phyloP scores from a whole-genome alignment of 225 moss, liverwort and hornwort genomes.

The Marchantia polymorpha region DNA sequence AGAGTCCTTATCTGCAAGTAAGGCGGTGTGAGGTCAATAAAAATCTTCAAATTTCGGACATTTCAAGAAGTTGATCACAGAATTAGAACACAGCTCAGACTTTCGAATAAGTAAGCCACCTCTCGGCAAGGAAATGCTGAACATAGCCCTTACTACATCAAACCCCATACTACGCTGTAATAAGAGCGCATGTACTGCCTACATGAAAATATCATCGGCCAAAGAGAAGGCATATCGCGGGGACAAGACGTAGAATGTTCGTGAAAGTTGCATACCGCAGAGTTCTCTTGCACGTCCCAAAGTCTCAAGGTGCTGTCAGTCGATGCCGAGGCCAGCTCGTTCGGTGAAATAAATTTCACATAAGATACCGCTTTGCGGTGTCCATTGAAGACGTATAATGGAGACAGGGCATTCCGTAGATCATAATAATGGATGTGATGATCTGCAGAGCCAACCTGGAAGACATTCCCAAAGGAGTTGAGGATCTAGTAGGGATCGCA shows the following conservation, averaged over 20 bases:
- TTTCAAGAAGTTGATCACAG: too few relatives aligned
- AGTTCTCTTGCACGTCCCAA: conserved; percentile 89
- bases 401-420: conserved; percentile 58
- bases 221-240: too few relatives aligned
- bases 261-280: conserved; percentile 43
- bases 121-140: too few relatives aligned
- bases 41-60: too few relatives aligned
- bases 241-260: not conserved
- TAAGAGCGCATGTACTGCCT: too few relatives aligned
- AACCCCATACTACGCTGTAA: too few relatives aligned
- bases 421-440: conserved; percentile 94
- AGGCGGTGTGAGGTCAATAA: not conserved
- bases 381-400: conserved; percentile 76
- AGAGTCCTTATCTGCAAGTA: conserved; percentile 70
- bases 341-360: conserved; percentile 87
- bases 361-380: conserved; percentile 97
- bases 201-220: too few relatives aligned
- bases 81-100: too few relatives aligned
- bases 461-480: not conserved
- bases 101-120: too few relatives aligned
- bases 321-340: conserved; percentile 94
- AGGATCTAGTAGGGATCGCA: not conserved
- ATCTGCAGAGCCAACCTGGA: conserved; percentile 94
- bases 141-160: too few relatives aligned
- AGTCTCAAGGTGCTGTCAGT: conserved; percentile 93